Evolutionary conservation across 1,284 basidiomycete genomes (phyloP), one percentile per base, ranked within the genome.

Genomic region (Ustilago hordei): DNA sequence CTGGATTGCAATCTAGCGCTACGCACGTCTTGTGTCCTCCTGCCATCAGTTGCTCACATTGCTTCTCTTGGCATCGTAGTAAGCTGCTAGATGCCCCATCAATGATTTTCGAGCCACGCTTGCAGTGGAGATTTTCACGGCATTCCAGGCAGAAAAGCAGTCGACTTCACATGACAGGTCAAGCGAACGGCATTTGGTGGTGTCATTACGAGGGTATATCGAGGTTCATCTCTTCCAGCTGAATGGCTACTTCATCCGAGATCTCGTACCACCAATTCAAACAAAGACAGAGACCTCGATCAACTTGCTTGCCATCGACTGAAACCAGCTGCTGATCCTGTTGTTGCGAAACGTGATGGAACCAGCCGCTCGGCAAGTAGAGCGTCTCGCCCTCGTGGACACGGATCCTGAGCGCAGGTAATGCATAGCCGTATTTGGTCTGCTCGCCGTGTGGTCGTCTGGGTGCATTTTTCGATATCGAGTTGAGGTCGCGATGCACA

Each of bases 211-310:
- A 31, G 28, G 54, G 43, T 34, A 65, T 19, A 11, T 64, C 19
- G 2, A 77, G 43, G 43, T 64, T 57, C 55, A 48, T 71, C 35
- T 78, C 76, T 28, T 66, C 72, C 2, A 78, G 63, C 11, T 39
- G 62, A 0, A 78, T 56, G 1, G 72, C 76, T 55, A 78, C 55
- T 0, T 78, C 76, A 34, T 75, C 76, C 28, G 76, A 64, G 31
- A 75, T 69, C 64, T 83, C 75, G 64, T 83, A 84, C 82, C 82
- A 83, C 81, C 79, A 82, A 47, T 84, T 84, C n/a, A 84, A 41
- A 62, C 73, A 75, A 7, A 83, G 55, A 48, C 82, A 84, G 9
- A 83, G 35, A 11, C 80, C 82, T 12, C 71, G 54, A 13, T 70
- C 59, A 23, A 45, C 31, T 9, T 54, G 60, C 19, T 54, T 11